Base-by-base conservation (phyloP, 2,329 filamentous ascomycete species). In the Rosellinia necatrix region DNA sequence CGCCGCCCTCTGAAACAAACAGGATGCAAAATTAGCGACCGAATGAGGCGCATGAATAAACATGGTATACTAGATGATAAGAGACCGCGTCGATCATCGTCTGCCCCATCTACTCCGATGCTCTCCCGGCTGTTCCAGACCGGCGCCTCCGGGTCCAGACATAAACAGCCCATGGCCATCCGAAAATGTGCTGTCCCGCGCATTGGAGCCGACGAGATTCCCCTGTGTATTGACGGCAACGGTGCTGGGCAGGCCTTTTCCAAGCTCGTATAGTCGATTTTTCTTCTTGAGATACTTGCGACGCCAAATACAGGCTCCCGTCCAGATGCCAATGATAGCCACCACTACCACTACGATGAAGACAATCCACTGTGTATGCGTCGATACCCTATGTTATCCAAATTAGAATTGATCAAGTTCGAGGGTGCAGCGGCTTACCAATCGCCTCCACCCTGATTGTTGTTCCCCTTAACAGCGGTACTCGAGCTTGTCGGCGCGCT, bases 311-410 rank as follows among this genome's bases (percentile, higher is more conserved):
- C 86, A 84, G 34, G 87, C 88, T 15, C 83, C 79, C 34, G 88
- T 74, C 79, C 87, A 89, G 66, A 91, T 82, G 54, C 78, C 78
- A 12, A 80, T 75, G 59, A 96, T 89, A 49, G 78, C 87, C 57
- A 93, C 76, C 38, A 87, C 80, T 24, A 96, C 79, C 59, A 93
- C 76, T 62, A 91, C 86, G 49, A 94, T 79, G 81, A 94, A 91
- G 60, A 93, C 80, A 41, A 96, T 83, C 90, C 90, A 96, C 76
- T 86, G 81, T 77, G 84, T 91, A 72, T 93, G 90, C 24, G 77
- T 80, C 6, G 81, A 79, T 46, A 90, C 74, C 88, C 89, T 91
- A 59, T 19, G 17, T 27, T 22, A 13, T 24, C 17, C n/a, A 40
- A 25, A 46, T 57, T 51, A 60, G 60, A 46, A 25, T 17, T 9